These are phyloP conservation scores for Agroathelia rolfsii DNA, from an alignment of 1,284 basidiomycete genomes.

Conservation along the genomic window DNA sequence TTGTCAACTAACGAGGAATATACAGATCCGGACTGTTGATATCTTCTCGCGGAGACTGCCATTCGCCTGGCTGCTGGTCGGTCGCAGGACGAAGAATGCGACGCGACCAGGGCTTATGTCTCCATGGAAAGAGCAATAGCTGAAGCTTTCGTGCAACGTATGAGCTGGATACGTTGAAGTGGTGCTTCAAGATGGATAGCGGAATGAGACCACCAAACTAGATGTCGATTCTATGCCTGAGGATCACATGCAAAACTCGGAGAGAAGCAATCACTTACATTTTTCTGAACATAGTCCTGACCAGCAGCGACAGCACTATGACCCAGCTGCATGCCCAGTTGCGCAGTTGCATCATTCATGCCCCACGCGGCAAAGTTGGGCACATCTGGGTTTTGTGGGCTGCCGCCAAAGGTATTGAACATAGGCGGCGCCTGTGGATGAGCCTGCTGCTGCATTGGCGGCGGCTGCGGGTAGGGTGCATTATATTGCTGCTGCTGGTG, in stretches of 20 bases:
- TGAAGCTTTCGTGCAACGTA: slow-evolving; percentile 91
- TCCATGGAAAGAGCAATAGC: slow-evolving; percentile 93
- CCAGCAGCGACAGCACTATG: slow-evolving; percentile 88
- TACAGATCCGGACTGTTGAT: slow-evolving; percentile 95
- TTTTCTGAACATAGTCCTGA: slow-evolving; percentile 92
- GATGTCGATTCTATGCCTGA: slow-evolving; percentile 4
- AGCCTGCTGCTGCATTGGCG: slow-evolving; percentile 21
- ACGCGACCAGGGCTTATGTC: slow-evolving; percentile 77
- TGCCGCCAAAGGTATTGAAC: slow-evolving; percentile 16
- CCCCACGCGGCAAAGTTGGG: slow-evolving; percentile 68
- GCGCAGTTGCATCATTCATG: slow-evolving; percentile 88
- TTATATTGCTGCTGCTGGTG: slow-evolving; percentile 22
- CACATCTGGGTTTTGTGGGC: slow-evolving; percentile 15
- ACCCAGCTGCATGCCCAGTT: slow-evolving; percentile 95
- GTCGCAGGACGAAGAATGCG: slow-evolving; percentile 48
- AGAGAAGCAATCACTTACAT: slow-evolving; percentile 42
- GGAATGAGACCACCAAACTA: slow-evolving; percentile 79
- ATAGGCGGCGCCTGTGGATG: slow-evolving; percentile 20
- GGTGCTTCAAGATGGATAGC: slow-evolving; percentile 75
- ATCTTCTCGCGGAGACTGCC: slow-evolving; percentile 85
- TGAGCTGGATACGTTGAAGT: slow-evolving; percentile 94
- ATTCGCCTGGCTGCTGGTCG: slow-evolving; percentile 69
- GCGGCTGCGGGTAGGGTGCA: slow-evolving; percentile 17
- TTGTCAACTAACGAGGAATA: slow-evolving; percentile 71
- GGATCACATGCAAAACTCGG: slow-evolving; percentile 1